Conservation (phyloP, 164 flowering plant genomes). For the Vitis amurensis region DNA sequence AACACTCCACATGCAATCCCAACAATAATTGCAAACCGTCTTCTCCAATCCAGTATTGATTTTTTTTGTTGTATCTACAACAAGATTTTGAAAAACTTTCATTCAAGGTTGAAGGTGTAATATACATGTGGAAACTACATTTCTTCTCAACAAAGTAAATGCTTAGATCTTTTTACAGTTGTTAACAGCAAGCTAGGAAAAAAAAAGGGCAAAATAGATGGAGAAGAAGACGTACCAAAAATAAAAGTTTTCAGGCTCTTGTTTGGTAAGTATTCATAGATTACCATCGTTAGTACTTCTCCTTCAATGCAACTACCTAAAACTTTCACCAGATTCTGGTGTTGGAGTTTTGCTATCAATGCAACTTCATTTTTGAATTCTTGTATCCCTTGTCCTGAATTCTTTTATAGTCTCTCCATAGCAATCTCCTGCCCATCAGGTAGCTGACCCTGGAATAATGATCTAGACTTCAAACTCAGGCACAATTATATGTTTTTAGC, state of each 20-base stretch:
- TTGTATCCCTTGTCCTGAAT: constrained; percentile 35
- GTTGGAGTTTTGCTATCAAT: constrained; percentile 43
- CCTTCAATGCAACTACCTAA: constrained; percentile 27
- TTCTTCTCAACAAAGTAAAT: no score
- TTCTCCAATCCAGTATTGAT: constrained; percentile 27
- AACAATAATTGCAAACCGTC: constrained; percentile 29
- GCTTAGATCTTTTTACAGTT: no score
- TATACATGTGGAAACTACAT: no score
- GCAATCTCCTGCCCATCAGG: constrained; percentile 37
- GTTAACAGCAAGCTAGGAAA: background rate
- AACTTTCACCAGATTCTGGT: constrained; percentile 31
- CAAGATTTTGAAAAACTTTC: background rate
- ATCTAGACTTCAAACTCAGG: background rate
- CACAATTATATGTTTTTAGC: background rate
- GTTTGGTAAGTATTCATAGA: constrained; percentile 45
- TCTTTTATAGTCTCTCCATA: constrained; percentile 34
- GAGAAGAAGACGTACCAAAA: constrained; percentile 22
- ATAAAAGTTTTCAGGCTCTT: constrained; percentile 28
- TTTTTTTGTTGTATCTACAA: constrained; percentile 20
- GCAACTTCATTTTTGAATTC: constrained; percentile 44
- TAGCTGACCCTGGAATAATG: constrained; percentile 27
- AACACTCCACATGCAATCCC: constrained; percentile 48
- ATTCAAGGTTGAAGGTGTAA: no score
- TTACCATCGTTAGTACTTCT: constrained; percentile 31
- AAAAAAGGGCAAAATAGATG: background rate